Evolutionary conservation across 257 asterid genomes (phyloP).

Genomic region (Penstemon newberryi): DNA sequence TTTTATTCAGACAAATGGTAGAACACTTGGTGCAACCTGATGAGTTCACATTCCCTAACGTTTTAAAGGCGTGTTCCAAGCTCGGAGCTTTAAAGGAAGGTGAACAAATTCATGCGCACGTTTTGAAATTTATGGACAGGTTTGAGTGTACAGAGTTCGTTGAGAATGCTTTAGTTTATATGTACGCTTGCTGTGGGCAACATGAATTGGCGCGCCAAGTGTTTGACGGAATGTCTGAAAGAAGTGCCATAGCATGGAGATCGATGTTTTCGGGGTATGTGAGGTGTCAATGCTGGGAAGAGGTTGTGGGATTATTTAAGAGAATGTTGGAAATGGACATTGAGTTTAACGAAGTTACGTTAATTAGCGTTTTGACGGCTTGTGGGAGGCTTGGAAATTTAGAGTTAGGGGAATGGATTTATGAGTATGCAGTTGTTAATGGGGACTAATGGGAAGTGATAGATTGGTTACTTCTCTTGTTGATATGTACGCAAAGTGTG

Average conservation of each 20-base stretch:
- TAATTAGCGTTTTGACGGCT: conserved; percentile 45
- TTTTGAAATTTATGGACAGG: conserved; percentile 27
- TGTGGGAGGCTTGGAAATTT: conserved; percentile 46
- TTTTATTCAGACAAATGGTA: conserved; percentile 43
- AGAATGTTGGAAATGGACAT: conserved; percentile 30
- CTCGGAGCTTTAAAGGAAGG: conserved; percentile 42
- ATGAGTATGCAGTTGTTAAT: conserved; percentile 32
- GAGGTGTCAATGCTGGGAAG: conserved; percentile 37
- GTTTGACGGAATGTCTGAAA: conserved; percentile 43
- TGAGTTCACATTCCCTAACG: conserved; percentile 35
- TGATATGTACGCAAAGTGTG: conserved; percentile 51
- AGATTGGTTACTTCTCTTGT: conserved; percentile 42
- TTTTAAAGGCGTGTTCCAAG: conserved; percentile 46
- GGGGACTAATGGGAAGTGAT: conserved; percentile 31
- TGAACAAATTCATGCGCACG: conserved; percentile 42
- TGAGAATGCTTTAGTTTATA: conserved; percentile 41
- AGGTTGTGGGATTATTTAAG: conserved; percentile 33
- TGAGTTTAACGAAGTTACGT: conserved; percentile 33
- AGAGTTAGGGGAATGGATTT: conserved; percentile 48
- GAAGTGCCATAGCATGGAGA: conserved; percentile 41
- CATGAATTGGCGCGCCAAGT: conserved; percentile 33
- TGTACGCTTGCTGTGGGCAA: conserved; percentile 43
- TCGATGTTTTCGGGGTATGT: conserved; percentile 48
- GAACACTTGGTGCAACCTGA: conserved; percentile 37
- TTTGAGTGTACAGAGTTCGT: conserved; percentile 28